Evolutionary conservation across 2,329 filamentous ascomycete genomes (phyloP).

Genomic region (Plenodomus tracheiphilus): DNA sequence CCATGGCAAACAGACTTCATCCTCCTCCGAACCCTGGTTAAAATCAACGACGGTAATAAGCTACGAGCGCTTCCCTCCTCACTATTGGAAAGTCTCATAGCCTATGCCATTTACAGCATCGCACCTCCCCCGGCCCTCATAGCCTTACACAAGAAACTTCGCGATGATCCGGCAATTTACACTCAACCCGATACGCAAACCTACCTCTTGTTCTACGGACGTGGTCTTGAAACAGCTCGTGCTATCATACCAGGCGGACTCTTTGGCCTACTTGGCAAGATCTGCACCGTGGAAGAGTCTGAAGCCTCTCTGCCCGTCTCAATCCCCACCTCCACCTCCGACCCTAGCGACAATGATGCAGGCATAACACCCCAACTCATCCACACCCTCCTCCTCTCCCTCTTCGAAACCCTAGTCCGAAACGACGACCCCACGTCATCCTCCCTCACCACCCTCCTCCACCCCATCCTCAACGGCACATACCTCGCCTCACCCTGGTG

Average conservation of each 20-base stretch:
- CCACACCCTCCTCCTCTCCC: too few species aligned
- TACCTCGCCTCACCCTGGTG: conserved; percentile 14
- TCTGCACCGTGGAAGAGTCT: too few species aligned
- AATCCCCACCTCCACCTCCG: too few species aligned
- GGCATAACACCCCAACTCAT: conserved; percentile 12
- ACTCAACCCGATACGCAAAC: conserved; percentile 10
- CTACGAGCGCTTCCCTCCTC: conserved; percentile 15
- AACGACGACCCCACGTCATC: conserved; percentile 11
- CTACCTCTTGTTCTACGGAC: conserved; percentile 32
- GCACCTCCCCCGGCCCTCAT: conserved; percentile 21
- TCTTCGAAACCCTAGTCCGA: conserved; percentile 18
- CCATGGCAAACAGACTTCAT: conserved; percentile 11
- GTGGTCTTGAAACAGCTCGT: neutral
- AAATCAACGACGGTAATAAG: neutral
- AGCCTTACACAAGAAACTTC: conserved; percentile 21
- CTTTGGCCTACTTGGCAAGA: too few species aligned
- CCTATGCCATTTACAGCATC: conserved; percentile 24
- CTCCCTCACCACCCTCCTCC: neutral
- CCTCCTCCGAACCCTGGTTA: conserved; percentile 5
- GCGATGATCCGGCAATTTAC: conserved; percentile 5
- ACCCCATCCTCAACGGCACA: neutral
- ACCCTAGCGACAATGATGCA: too few species aligned
- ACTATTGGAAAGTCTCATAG: conserved; percentile 27
- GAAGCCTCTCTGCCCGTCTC: too few species aligned
- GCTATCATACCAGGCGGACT: too few species aligned